Base-by-base conservation (phyloP, 2,329 filamentous ascomycete species). In the Davidsoniella neocaledoniae region DNA sequence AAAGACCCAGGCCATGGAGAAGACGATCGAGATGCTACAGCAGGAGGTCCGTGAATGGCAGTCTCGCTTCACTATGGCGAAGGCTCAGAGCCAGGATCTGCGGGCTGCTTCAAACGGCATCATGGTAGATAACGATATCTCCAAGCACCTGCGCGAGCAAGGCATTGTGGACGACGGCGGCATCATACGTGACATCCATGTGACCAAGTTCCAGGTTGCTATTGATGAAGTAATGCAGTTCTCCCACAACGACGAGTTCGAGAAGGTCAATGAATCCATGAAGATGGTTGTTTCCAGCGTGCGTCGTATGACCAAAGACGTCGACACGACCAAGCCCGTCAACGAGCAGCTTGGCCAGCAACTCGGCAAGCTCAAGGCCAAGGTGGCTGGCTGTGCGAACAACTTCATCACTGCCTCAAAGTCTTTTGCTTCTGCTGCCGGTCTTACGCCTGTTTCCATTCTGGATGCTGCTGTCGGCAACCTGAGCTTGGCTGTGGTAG, bases 381-480 rank as follows among this genome's bases (percentile, higher is more conserved):
- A 82, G 52, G 83, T 96, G 2, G 93, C 87, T n/a, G 82, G 83
- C 2, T 94, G 90, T 1, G 88, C 91, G 45, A 96, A 96, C 69
- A 91, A 90, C 60, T 71, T 98, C 52, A 95, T 96, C 59, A 96
- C 90, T 2, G 86, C 90, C 1, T 83, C 86, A 33, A 94, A 93
- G 68, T 94, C 94, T 60, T 94, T 91, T 63, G 81, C 84, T 33
- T 74, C 77, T 9, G 81, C 86, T 0, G 79, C 77, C 17, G 91
- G 91, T 26, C 75, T 98, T 29, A 90, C 86, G 1, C 91, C 91
- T 0, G 82, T 98, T n/a, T 94, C 86, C 5, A 68, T 98, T 2
- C 71, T 98, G 19, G 91, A 98, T 63, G 91, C 90, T 3, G 90
- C 91, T 2, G 87, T 90, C 6, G 91, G 86, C 21, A 87, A 98